Evolutionary conservation across 108 stramenopile genomes (phyloP).

Genomic region (Skeletonema grethae): DNA sequence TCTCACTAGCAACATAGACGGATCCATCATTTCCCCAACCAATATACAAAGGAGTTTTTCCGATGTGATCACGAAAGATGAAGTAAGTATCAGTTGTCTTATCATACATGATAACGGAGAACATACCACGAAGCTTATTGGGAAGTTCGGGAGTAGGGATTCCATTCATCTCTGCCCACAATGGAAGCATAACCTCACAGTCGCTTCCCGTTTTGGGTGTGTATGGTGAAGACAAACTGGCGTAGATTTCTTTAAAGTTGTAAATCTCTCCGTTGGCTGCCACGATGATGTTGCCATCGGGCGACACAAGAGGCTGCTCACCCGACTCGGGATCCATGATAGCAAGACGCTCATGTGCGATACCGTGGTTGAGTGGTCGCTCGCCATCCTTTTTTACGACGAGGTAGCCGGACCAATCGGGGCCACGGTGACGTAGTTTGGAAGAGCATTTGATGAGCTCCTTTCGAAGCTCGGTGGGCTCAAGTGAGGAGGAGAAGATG

Average conservation of each 20-base stretch:
- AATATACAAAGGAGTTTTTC: slow-evolving; percentile 96
- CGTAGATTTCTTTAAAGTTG: slow-evolving; percentile 97
- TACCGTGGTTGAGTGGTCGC: slow-evolving; percentile 75
- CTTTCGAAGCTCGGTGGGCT: slow-evolving; percentile 83
- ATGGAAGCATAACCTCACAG: slow-evolving; percentile 95
- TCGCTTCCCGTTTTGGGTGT: slow-evolving; percentile 92
- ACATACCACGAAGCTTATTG: slow-evolving; percentile 91
- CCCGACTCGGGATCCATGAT: slow-evolving; percentile 98
- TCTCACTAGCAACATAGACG: slow-evolving; percentile 90
- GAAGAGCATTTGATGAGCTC: slow-evolving; percentile 91
- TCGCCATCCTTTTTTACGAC: slow-evolving; percentile 62
- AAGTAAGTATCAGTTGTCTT: slow-evolving; percentile 81
- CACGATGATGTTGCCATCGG: slow-evolving; percentile 83
- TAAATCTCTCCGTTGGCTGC: slow-evolving; percentile 99
- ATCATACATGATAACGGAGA: slow-evolving; percentile 96
- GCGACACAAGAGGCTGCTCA: slow-evolving; percentile 90
- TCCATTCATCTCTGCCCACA: slow-evolving; percentile 84
- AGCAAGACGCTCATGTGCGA: slow-evolving; percentile 97
- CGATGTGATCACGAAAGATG: slow-evolving; percentile 94
- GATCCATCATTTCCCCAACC: slow-evolving; percentile 96
- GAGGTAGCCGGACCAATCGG: slow-evolving; percentile 97
- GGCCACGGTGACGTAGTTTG: slow-evolving; percentile 93
- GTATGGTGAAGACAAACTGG: slow-evolving; percentile 64
- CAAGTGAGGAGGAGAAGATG: slow-evolving; percentile 91
- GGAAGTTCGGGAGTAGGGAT: slow-evolving; percentile 63